Evolutionary conservation across 441 rosid species (phyloP).

Genomic region (Bocquillonia castaneifolia): DNA sequence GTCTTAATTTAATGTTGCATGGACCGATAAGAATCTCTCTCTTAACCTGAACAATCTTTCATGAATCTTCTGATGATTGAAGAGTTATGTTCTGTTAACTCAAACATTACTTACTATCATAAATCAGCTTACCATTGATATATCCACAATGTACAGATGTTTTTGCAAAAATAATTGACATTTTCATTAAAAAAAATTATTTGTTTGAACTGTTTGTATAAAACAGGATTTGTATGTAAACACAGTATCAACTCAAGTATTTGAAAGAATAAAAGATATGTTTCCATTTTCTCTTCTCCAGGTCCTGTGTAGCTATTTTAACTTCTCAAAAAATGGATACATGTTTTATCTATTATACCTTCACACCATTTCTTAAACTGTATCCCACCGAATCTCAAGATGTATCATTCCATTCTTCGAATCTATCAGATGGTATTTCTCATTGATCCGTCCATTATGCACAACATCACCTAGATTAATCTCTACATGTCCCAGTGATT

Average conservation of each 20-base stretch:
- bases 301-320: neutral
- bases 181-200: neutral
- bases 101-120: no score
- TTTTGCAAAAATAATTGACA: neutral
- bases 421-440: constrained; percentile 73
- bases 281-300: neutral
- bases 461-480: constrained; percentile 77
- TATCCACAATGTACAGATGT: neutral
- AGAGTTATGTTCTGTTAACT: no score
- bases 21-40: no score
- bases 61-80: no score
- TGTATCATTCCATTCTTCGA: constrained; percentile 77
- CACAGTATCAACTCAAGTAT: neutral
- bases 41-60: no score
- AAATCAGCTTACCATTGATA: no score
- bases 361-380: constrained; percentile 60
- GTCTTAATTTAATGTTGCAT: no score
- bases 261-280: neutral
- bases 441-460: constrained; percentile 70
- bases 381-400: constrained; percentile 69
- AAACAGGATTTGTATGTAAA: neutral
- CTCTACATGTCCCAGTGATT: constrained; percentile 71
- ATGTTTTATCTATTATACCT: neutral
- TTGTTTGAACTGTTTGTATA: neutral
- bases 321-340: neutral